Percentiles rank a stretch among this genome's conserved stretches.
Evolutionary conservation across 176 grass and related monocot species (phyloP).

Genomic region (Bonia amplexicaulis): DNA sequence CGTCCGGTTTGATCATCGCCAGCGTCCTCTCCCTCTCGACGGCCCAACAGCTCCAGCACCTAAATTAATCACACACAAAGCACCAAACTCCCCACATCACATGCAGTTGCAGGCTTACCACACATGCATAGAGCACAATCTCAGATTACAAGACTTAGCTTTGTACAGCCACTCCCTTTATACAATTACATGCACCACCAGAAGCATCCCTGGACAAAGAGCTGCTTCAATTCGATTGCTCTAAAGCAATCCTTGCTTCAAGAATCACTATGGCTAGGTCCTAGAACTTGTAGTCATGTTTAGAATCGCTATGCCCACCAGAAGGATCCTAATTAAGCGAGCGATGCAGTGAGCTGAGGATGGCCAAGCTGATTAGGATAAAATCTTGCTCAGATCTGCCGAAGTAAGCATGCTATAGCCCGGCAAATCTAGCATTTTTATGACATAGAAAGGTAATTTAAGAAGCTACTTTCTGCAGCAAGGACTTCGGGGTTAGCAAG

Average conservation of each 20-base stretch:
- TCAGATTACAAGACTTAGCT: not conserved
- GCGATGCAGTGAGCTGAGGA: not conserved
- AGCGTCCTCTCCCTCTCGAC: conserved; percentile 56
- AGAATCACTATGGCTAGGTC: not conserved
- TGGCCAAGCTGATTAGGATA: not conserved
- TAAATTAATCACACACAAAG: not conserved
- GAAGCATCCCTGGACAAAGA: not conserved
- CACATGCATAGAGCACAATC: not conserved
- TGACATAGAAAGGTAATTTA: not conserved
- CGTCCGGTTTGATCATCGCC: conserved; percentile 88
- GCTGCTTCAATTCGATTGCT: not conserved
- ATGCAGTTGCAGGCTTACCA: not conserved
- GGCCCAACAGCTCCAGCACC: conserved; percentile 42
- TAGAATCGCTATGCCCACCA: not conserved
- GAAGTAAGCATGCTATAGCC: not conserved
- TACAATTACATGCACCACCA: not conserved
- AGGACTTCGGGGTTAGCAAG: not conserved
- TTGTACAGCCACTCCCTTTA: not conserved
- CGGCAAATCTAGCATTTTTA: conserved; percentile 17
- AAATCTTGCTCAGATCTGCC: conserved; percentile 16
- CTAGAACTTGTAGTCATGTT: not conserved
- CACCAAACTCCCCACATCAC: not conserved
- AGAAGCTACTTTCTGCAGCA: not conserved
- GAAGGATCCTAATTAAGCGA: not conserved
- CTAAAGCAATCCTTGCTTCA: not conserved